Evolutionary conservation across 2,329 filamentous ascomycete genomes (phyloP), one percentile per base, ranked within the genome.

Genomic region (Clarireedia monteithiana): DNA sequence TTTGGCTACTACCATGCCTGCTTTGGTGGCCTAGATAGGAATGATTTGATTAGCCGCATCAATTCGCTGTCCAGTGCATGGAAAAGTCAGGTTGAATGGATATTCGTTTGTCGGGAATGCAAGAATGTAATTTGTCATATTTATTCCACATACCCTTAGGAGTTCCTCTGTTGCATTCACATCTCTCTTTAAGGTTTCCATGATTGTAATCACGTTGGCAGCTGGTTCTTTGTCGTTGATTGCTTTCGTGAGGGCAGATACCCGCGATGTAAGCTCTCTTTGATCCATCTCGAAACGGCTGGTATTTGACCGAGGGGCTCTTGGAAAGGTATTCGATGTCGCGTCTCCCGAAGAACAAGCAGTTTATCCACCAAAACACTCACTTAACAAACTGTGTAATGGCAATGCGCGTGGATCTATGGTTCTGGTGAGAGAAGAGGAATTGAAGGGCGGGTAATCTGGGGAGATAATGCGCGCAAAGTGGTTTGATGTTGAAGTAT

Each of bases 1-100:
- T 70, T 91, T 92, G 71, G 91, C 92, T 60, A 97, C 88, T 50
- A 87, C 84, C 62, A 96, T 86, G 65, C 94, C 94, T 51, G 95
- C 92, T 65, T 87, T 88, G n/a, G 92, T 97, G 44, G 87, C 79
- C 84, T 86, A 40, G 7, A 40, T 40, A 40, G 55, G 15, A 48
- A 20, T 52, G 26, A 44, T 46, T 42, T 24, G 9, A 52, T 62
- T 42, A 63, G 54, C 56, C n/a, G 55, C 49, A 27, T 24, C 24
- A n/a, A 27, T 52, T 27, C 39, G 20, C 26, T 9, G 27, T 30
- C 7, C 7, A 30, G 27, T 30, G 27, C 3, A 30, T 30, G 27
- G 27, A 30, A 30, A 30, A 30, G 7, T 10, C 2, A 30, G 27
- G 10, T 10, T 30, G 27, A 30, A 30, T 30, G 7, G 4, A 30